These are phyloP conservation scores for Aureoboletus auriporus DNA, from an alignment of 768 basidiomycete species.

Conservation along the genomic window DNA sequence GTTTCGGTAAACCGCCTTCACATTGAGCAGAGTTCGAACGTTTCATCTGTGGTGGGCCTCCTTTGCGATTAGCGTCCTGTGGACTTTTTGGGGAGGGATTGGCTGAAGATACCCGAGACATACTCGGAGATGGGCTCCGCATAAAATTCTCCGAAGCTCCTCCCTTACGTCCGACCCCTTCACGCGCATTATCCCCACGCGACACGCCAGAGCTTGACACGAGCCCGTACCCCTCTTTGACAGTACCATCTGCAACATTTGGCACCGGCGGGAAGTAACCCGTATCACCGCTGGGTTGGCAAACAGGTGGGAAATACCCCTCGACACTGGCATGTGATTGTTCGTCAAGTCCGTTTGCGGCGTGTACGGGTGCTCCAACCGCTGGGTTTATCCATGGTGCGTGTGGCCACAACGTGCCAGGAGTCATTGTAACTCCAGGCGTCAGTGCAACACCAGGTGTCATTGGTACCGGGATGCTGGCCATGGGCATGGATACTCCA, in stretches of 20 bases:
- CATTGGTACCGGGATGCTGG: conserved; percentile 21
- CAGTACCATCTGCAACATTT: conserved; percentile 34
- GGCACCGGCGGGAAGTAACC: conserved; percentile 44
- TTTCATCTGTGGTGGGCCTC: conserved; percentile 21
- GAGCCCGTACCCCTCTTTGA: conserved; percentile 22
- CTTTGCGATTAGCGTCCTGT: conserved; percentile 16
- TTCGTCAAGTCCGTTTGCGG: conserved; percentile 13
- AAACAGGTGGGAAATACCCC: conserved; percentile 44
- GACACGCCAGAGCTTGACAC: neutral
- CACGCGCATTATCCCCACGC: neutral
- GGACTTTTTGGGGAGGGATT: conserved; percentile 5
- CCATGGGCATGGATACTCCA: conserved; percentile 17
- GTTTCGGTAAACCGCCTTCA: conserved; percentile 23
- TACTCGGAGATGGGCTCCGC: conserved; percentile 6
- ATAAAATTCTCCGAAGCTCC: conserved; percentile 4
- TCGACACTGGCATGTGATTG: conserved; percentile 12
- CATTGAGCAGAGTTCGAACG: conserved; percentile 27
- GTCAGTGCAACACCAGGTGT: conserved; percentile 34
- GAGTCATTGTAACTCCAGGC: conserved; percentile 68
- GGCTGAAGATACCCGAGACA: conserved; percentile 6
- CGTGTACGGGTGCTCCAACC: conserved; percentile 55
- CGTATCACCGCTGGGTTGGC: conserved; percentile 16
- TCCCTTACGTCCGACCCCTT: neutral
- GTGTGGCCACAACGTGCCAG: conserved; percentile 70
- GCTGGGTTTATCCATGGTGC: conserved; percentile 54